phyloP scores from a whole-genome alignment of 2,329 filamentous ascomycete species.

The Penicillium sp. region DNA sequence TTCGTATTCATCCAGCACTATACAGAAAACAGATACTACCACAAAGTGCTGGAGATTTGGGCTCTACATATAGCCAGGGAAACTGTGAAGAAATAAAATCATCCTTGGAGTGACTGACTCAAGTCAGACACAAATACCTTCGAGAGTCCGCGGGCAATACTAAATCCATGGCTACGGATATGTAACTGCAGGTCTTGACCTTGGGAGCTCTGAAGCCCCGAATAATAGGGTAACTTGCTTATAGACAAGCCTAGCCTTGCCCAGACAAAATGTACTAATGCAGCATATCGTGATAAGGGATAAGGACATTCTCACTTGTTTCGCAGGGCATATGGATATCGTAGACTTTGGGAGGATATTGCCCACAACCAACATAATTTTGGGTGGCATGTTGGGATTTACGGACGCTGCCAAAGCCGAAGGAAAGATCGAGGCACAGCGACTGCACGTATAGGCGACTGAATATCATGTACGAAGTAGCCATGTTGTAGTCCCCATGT shows the following conservation, averaged over 20 bases:
- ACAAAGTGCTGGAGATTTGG: background rate
- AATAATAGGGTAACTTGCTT: too few species aligned
- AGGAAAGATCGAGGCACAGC: too few species aligned
- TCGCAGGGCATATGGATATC: background rate
- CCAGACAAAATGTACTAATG: background rate
- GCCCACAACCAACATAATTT: background rate
- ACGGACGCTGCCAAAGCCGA: fast-evolving
- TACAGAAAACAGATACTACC: background rate
- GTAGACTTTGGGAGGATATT: background rate
- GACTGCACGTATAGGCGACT: background rate
- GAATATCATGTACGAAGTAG: background rate
- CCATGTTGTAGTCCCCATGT: background rate
- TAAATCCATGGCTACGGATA: too few species aligned
- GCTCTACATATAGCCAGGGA: background rate
- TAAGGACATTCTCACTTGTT: background rate
- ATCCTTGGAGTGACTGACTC: too few species aligned
- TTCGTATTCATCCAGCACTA: background rate
- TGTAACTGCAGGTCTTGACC: too few species aligned
- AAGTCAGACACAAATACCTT: too few species aligned
- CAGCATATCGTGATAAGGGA: background rate
- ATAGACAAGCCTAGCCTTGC: too few species aligned
- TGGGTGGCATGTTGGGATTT: too few species aligned
- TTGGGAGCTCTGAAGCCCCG: too few species aligned
- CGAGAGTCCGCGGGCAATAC: too few species aligned
- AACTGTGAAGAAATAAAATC: background rate